Base-by-base conservation (phyloP, 257 asterid genomes). In the Mitragyna speciosa region DNA sequence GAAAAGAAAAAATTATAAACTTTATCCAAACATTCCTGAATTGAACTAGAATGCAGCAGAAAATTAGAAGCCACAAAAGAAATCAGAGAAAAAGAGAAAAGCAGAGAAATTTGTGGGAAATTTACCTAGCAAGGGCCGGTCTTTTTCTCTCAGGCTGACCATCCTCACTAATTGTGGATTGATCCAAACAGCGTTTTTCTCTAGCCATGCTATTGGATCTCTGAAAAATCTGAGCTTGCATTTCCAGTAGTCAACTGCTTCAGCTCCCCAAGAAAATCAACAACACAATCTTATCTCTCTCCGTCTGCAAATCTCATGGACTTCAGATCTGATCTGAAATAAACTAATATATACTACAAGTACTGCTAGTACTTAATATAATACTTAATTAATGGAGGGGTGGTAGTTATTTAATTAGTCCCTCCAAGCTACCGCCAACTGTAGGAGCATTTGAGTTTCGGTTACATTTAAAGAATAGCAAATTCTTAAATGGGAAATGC, bases 71-170 rank as follows among this genome's bases (percentile, higher is more conserved):
- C 52, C 52, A 48, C 76, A 45, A 26, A 4, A 52, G 7, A 72
- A 2, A 9, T 0, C 33, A 79, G n/a, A 70, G 17, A 49, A 43
- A 28, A 12, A 63, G 6, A 12, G 22, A 43, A 14, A 2, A 28
- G 7, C 3, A 3, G 24, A 20, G 41, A 43, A 41, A 11, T 12
- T 6, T 24, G 47, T 11, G 47, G 49, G 75, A 81, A 66, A 26
- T 61, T 75, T 85, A 95, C 99, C 97, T 95, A 31, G 98, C 98
- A 81, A 95, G 98, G 88, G 99, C 99, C 9, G 98, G 99, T 15
- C 98, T 89, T 79, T 95, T 95, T 88, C 94, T 80, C n/a, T 92
- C 92, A 47, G 98, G 97, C 70, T 92, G 97, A 84, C 83, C 92
- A 76, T 95, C 99, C 81, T 88, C 85, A 84, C 85, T 82, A 79